Base-by-base conservation (phyloP, 2,329 filamentous ascomycete species). In the Lizonia empirigonia region DNA sequence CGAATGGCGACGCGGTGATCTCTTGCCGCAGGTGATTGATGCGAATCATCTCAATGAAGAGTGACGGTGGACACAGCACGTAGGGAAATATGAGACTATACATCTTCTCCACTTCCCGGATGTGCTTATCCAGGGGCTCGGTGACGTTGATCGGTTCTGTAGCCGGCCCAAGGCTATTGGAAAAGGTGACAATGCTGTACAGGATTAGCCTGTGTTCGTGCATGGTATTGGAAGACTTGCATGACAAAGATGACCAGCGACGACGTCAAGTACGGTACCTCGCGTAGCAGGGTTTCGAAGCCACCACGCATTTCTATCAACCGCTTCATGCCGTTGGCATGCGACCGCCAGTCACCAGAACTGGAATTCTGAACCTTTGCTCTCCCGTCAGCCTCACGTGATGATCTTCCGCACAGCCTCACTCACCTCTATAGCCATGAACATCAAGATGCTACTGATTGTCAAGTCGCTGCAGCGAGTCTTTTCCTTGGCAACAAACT, bases 301-400 rank as follows among this genome's bases (percentile, higher is more conserved):
- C 68, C 68, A 13, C 68, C 68, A 10, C 67, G 64, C 19, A 70
- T 40, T n/a, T 64, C 58, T 22, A 71, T 53, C 13, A 71, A 48
- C 3, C 45, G 60, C 29, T 62, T 52, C 29, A 71, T 52, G 1
- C 63, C 67, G n/a, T 57, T 51, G 10, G 63, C 57, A 42, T 71
- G 68, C 6, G 56, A 55, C 5, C 67, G 61, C 64, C 68, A 70
- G 19, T 67, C 56, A 1, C 56, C 44, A 7, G 58, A 50, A 4
- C 54, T 42, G 1, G 59, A 56, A 15, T 64, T 60, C 40, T 70
- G 67, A 4, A 70, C 57, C 68, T 69, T 13, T 12, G 4, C 8
- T 1, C 1, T n/a, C 12, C 12, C 3, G 22, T 56, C 29, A 49
- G 23, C 13, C 30, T 44, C 30, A 30, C 18, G 18, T n/a, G n/a